phyloP scores from a whole-genome alignment of 345 rosid species.

The Sisymbrium irio region DNA sequence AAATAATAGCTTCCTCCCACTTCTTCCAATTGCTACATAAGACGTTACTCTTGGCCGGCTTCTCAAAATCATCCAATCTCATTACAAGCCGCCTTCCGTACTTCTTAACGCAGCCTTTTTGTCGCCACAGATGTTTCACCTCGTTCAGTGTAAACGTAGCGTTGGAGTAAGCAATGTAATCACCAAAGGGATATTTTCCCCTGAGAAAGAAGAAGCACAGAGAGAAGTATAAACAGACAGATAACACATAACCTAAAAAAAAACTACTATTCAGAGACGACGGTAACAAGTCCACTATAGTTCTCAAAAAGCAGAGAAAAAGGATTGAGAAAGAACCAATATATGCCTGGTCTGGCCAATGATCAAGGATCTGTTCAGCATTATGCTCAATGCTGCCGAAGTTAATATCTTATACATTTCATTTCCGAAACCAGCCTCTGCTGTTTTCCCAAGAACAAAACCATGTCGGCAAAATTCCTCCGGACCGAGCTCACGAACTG shows the following conservation, averaged over 20 bases:
- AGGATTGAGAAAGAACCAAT: constrained; percentile 97
- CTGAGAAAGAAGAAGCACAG: constrained; percentile 41
- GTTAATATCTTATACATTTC: constrained; percentile 96
- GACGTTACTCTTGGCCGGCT: constrained; percentile 72
- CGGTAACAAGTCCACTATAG: too few species aligned
- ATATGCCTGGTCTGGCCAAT: constrained; percentile 99
- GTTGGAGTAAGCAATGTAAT: constrained; percentile 77
- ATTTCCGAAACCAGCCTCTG: constrained; percentile 97
- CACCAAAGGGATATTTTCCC: constrained; percentile 90
- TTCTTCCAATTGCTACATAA: constrained; percentile 91
- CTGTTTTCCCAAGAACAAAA: constrained; percentile 84
- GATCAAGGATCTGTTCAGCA: constrained; percentile 93
- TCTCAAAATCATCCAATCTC: constrained; percentile 92
- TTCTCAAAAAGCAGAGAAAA: constrained; percentile 36
- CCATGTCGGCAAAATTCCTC: constrained; percentile 81
- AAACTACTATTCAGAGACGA: background rate
- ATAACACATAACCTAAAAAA: constrained; percentile 6
- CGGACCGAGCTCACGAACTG: constrained; percentile 65
- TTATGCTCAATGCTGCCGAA: constrained; percentile 82
- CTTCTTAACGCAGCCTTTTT: constrained; percentile 61
- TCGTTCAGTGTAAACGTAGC: constrained; percentile 67
- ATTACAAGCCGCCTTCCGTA: constrained; percentile 64
- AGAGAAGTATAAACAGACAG: constrained; percentile 28
- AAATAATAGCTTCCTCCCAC: constrained; percentile 84
- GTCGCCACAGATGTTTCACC: constrained; percentile 91